Base-by-base conservation (phyloP, 2,329 filamentous ascomycete species). In the Colletotrichum shisoi region DNA sequence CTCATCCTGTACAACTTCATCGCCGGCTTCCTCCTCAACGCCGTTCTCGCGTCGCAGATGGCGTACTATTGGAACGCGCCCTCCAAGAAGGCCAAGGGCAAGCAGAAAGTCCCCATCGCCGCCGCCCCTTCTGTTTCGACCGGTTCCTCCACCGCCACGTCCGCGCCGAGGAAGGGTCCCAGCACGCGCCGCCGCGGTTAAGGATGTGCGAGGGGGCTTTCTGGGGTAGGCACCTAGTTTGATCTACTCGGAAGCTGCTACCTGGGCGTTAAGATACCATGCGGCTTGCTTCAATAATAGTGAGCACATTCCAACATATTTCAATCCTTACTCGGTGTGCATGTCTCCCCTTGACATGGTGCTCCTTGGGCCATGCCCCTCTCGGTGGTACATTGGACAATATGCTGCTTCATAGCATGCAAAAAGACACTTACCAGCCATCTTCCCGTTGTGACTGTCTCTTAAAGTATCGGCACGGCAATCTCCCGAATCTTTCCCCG, bases 1-100 rank as follows among this genome's bases (percentile, higher is more conserved):
- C 85, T 98, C 67, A 98, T 99, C 74, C 86, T 99, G 31, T 98
- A 96, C 80, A 91, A 94, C 57, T 98, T 96, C 83, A 81, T 98
- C 62, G 92, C 93, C 8, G 95, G 93, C 34, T 97, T 97, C 77
- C 81, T 84, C n/a, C 87, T 99, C 73, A 99, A 99, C 79, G 84
- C 89, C 65, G 85, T 99, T 63, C 84, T 99, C 65, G 94, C 94
- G 15, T 80, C 85, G 45, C 95, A 99, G 82, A 95, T 99, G 91
- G 76, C 96, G 34, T 96, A 94, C 81, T 98, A 98, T 84, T 99
- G 95, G 95, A 97, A 97, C 74, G 80, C 84, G 8, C 85, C 85
- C 11, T 82, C 84, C 15, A 75, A 78, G 70, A 83, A 82, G 74
- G 76, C 76, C 49, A 78, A 79, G 73, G 77, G 76, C 63, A 83